Conservation (phyloP, 1,284 basidiomycete genomes). For the Rhodotorula sp. region DNA sequence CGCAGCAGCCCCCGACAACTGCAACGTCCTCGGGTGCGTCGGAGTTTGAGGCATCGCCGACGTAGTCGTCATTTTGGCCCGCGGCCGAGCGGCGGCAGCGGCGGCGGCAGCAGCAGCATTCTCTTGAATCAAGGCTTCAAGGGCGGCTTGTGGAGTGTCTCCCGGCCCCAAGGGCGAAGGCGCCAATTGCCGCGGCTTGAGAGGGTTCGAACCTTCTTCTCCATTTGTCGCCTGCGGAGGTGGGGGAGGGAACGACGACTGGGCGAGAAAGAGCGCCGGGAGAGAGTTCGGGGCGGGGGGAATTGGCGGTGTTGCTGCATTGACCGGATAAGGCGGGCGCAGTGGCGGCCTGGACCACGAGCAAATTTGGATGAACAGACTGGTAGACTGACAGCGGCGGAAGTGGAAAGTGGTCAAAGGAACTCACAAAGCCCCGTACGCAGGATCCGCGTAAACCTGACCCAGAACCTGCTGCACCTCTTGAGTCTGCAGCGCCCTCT, state of each 20-base stretch:
- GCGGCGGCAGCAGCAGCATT: not conserved
- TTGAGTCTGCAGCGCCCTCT: not conserved
- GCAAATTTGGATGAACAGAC: not conserved
- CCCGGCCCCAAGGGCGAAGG: not conserved
- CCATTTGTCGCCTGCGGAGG: not conserved
- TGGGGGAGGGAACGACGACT: slow-evolving; percentile 14
- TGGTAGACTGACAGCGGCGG: not conserved
- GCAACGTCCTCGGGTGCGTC: not conserved
- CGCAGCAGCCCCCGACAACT: not conserved
- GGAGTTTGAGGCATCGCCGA: slow-evolving; percentile 7
- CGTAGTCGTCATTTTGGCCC: not conserved
- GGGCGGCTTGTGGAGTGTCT: not conserved
- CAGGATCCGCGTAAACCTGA: not conserved
- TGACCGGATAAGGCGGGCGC: slow-evolving; percentile 1
- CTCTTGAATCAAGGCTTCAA: slow-evolving; percentile 13
- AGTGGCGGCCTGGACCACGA: slow-evolving; percentile 5
- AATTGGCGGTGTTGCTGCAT: not conserved
- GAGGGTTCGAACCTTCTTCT: not conserved
- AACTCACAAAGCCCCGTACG: slow-evolving; percentile 13
- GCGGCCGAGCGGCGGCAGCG: not conserved
- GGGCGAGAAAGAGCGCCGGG: slow-evolving; percentile 15
- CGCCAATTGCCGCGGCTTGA: slow-evolving; percentile 1
- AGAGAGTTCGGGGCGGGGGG: not conserved
- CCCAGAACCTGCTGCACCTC: not conserved
- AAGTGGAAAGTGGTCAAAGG: not conserved